Base-by-base conservation (phyloP, 179 eudicot species). In the Actinidia arguta region DNA sequence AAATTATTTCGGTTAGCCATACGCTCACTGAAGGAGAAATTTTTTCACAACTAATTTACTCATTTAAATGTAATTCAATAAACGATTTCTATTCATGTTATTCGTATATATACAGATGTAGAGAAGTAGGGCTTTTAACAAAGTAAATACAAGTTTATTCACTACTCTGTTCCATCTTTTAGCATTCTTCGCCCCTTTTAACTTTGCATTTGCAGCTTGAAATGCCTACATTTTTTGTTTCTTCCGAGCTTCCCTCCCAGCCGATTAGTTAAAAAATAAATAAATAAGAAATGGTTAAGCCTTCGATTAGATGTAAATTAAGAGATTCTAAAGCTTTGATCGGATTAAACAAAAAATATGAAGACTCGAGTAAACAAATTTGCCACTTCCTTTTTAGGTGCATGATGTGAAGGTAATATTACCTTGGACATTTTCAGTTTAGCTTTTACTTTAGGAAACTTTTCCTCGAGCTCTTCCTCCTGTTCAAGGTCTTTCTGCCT, bases 371-470 rank as follows among this genome's bases (percentile, higher is more conserved):
- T 11, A 51, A n/a, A n/a, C 36, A 68, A 62, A 25, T 39, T 39
- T 69, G n/a, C 51, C 17, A 13, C 4, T 68, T 25, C 1, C 42
- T 11, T 44, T 54, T 46, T 18, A 11, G 22, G 48, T n/a, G 2
- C 52, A 42, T 46, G 18, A 27, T 72, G 18, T 78, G 63, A 66
- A 48, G 14, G 22, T 73, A 59, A 73, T 24, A 22, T 75, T 88
- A 93, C 99, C 97, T 97, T 95, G 25, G 98, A 88, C 99, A 95
- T 93, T 91, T 97, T 97, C 58, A 95, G 92, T 88, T 97, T 97
- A 80, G 98, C 94, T 90, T 96, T 97, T 46, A 87, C 90, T 88
- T 97, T 97, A 17, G 95, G 90, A 81, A 95, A 84, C 89, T 92
- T 95, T 75, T 95, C 98, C 70, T 96, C 95, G 13, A 96, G 90